Evolutionary conservation across 768 basidiomycete genomes (phyloP), one percentile per base, ranked within the genome.

Genomic region (Leccinum fibrillosum): DNA sequence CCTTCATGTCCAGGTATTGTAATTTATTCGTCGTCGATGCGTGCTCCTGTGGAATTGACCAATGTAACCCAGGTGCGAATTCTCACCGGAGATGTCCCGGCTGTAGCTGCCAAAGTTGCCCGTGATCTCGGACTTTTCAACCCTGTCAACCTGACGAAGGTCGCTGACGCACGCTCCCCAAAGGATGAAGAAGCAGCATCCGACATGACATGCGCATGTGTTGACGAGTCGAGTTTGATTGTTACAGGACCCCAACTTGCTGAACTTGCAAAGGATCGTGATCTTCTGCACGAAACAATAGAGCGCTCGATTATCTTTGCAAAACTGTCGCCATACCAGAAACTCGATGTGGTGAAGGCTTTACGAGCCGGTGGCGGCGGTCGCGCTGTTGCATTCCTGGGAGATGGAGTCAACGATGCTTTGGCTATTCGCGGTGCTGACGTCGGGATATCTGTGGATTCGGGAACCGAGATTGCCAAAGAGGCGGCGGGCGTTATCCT

Each of bases 401-500:
- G 70, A 32, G 70, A 72, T 23, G 70, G 70, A 1, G 70, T 72
- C 15, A 72, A 72, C 17, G 70, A 72, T 57, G 70, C 70, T 26
- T 54, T 72, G 53, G 70, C 70, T 37, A 70, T 72, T 52, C 70
- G 70, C 10, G 64, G 72, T 21, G 70, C 70, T 5, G 70, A 72
- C 35, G 70, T 72, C 2, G 70, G 70, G 37, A 73, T 72, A 63
- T 72, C 70, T 15, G 70, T 72, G 59, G 70, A 72, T 45, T 71
- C 74, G 28, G 64, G 70, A 55, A 67, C 66, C 7, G 66, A 74
- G 42, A 76, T 76, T 9, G 73, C 74, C 13, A 75, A 75, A 57
- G 75, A 75, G 51, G 75, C 74, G 21, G 74, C 75, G 2, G 75
- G 70, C 45, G 72, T 72, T 39, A 74, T 74, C 49, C 53, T 75